Evolutionary conservation across 305 asterid species (phyloP).

Genomic region (Fraxinus floribunda): DNA sequence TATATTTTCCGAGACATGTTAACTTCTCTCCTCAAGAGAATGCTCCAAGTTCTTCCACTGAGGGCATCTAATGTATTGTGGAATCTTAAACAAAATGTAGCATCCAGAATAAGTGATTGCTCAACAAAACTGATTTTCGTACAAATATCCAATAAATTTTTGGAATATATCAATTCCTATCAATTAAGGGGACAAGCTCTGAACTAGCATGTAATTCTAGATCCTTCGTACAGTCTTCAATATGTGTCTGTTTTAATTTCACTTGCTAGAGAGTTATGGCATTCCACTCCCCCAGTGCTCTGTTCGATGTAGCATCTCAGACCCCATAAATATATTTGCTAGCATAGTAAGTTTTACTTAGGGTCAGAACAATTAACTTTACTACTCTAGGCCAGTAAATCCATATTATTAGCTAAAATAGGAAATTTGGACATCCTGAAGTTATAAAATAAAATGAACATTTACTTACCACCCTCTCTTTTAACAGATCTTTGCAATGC

Average conservation of each 20-base stretch:
- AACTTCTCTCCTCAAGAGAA: background rate
- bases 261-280: background rate
- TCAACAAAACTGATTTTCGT: background rate
- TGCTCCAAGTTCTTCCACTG: background rate
- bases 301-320: background rate
- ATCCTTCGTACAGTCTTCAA: background rate
- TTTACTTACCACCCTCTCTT: conserved; percentile 60
- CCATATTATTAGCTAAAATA: conserved; percentile 1
- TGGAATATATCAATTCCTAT: background rate
- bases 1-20: background rate
- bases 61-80: background rate
- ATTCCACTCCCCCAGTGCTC: background rate
- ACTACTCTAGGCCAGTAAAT: conserved; percentile 11
- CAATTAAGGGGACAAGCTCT: background rate
- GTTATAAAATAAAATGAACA: conserved; percentile 14
- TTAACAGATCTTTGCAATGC: conserved; percentile 57
- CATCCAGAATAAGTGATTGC: background rate
- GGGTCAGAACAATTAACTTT: background rate
- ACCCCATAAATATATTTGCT: background rate
- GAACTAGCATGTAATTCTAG: background rate
- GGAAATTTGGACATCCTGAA: conserved; percentile 7
- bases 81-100: background rate
- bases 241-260: background rate
- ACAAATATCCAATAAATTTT: background rate
- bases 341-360: background rate